These are phyloP conservation scores for Waitea zeae DNA, from an alignment of 1,284 basidiomycete species.

Conservation along the genomic window DNA sequence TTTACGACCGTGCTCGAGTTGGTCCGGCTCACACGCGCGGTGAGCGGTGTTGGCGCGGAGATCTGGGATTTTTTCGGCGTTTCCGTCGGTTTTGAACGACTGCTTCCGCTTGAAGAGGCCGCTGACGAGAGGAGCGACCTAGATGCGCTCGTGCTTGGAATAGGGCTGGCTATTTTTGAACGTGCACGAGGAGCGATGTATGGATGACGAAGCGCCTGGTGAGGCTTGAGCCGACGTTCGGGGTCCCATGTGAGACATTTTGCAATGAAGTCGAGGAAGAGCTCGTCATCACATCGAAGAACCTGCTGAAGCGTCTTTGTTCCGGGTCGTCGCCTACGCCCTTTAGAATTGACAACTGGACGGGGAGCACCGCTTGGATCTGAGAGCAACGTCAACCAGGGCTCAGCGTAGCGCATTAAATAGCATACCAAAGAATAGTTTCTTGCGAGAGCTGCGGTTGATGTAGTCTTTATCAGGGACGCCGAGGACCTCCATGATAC, in stretches of 20 bases:
- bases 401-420: background rate
- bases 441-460: constrained; percentile 85
- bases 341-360: constrained; percentile 93
- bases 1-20: constrained; percentile 30
- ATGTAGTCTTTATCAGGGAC: constrained; percentile 90
- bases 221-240: constrained; percentile 88
- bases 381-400: constrained; percentile 14
- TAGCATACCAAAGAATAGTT: constrained; percentile 83
- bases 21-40: constrained; percentile 49
- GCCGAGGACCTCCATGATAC: constrained; percentile 99
- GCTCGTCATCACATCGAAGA: constrained; percentile 77
- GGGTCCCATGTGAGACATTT: constrained; percentile 98
- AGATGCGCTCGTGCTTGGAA: constrained; percentile 22
- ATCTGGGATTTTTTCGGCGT: constrained; percentile 79
- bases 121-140: constrained; percentile 34
- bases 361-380: constrained; percentile 87
- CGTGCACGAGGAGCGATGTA: constrained; percentile 61
- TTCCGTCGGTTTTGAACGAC: constrained; percentile 40
- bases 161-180: constrained; percentile 26
- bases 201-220: constrained; percentile 82
- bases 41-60: constrained; percentile 68
- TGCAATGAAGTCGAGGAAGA: constrained; percentile 83
- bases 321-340: constrained; percentile 78
- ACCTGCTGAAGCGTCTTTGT: constrained; percentile 83
- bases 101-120: constrained; percentile 25